Evolutionary conservation across 208 protist genomes (phyloP), one percentile per base, ranked within the genome.

Genomic region (Herpetomonas samuelpessoai): DNA sequence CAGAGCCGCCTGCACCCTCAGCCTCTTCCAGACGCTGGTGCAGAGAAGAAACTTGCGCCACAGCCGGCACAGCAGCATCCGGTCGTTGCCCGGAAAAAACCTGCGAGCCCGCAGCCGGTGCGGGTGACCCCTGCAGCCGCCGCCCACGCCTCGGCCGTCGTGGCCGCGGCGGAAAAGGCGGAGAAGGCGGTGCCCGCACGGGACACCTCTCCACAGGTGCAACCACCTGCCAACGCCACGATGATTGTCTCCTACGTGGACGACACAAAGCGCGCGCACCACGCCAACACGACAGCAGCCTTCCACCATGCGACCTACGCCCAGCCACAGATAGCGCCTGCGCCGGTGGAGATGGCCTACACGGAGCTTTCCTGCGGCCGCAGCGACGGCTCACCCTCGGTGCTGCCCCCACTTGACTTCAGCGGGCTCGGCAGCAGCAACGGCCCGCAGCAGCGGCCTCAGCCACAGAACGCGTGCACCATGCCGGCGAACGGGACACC

Each of bases 361-460:
- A 73, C 62, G 57, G 72, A 74, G 62, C 52, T 67, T 56, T 68
- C 62, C 19, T 70, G 44, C 41, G 27, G 55, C 2, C 66, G 58
- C 31, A 74, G 65, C 52, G 70, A 55, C 62, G 49, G 47, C 12
- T 74, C 72, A 2, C 62, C 57, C 2, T 78, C 56, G 1, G 71
- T 47, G 26, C 51, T 12, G 45, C 71, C 19, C 9, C 48, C 58
- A 4, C 41, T 27, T 12, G 58, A 46, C 47, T 41, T 41, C 35
- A 14, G 26, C 59, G 60, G 65, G 68, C 65, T 72, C 65, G 71
- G 61, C 65, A 0, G 60, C 71, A 14, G 27, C 45, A 18, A n/a
- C 38, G 3, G 30, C 38, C 51, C n/a, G 21, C 60, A 30, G 29
- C 56, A 52, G 31, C 45, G 22, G 61, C 18, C 16, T 29, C 14